Percentiles rank a stretch among this genome's conserved stretches.
Conservation (phyloP, 2,329 filamentous ascomycete genomes). For the Dactylellina sp. region DNA sequence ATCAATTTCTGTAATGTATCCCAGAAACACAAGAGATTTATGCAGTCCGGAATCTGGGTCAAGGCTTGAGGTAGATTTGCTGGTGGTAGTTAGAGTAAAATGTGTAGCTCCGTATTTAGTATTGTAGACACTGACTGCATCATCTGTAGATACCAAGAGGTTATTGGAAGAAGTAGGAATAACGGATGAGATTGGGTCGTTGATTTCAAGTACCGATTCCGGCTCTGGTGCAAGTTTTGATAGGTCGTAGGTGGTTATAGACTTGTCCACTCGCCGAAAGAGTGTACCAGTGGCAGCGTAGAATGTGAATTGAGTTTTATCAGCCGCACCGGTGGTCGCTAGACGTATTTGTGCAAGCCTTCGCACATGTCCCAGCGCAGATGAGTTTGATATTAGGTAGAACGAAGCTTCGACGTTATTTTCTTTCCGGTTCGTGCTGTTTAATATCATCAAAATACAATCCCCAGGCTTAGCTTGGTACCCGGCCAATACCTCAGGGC, state of each 20-base stretch:
- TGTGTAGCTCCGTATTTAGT: constrained; percentile 56
- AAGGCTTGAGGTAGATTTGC: constrained; percentile 28
- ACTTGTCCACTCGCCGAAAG: constrained; percentile 29
- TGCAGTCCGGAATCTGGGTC: constrained; percentile 33
- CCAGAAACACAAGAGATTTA: constrained; percentile 45
- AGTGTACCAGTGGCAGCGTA: constrained; percentile 39
- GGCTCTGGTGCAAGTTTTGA: constrained; percentile 49
- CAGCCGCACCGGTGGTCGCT: constrained; percentile 19
- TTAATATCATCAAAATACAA: constrained; percentile 36
- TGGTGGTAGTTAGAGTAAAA: constrained; percentile 25
- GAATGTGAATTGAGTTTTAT: constrained; percentile 43
- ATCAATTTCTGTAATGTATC: constrained; percentile 48
- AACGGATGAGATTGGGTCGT: constrained; percentile 33
- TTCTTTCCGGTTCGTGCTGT: constrained; percentile 41
- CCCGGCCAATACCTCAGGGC: constrained; percentile 36
- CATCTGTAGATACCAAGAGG: constrained; percentile 45
- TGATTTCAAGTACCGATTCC: constrained; percentile 41
- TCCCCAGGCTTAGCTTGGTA: constrained; percentile 49
- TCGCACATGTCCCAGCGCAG: constrained; percentile 36
- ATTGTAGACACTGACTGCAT: constrained; percentile 49
- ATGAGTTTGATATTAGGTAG: constrained; percentile 51
- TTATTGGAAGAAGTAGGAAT: constrained; percentile 52
- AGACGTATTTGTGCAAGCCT: constrained; percentile 36
- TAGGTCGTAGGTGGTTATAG: constrained; percentile 49
- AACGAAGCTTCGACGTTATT: constrained; percentile 46